Conservation (phyloP, 2,329 filamentous ascomycete species). For the Phaeosphaeria sp. region DNA sequence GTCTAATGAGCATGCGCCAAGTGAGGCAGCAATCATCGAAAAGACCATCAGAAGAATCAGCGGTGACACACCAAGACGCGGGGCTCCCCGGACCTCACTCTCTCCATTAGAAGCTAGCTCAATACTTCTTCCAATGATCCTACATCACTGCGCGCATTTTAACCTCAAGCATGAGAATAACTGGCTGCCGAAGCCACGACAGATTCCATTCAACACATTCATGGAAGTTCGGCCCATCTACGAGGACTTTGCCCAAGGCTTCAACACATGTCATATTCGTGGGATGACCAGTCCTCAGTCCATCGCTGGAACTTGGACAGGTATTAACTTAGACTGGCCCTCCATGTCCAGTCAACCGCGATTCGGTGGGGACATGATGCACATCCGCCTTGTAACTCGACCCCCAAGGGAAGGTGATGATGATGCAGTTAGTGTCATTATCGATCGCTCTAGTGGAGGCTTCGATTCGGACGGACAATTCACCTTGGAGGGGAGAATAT, state of each 20-base stretch:
- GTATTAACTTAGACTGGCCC: slow-evolving; percentile 20
- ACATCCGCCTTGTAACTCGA: slow-evolving; percentile 15
- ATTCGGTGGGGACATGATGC: slow-evolving; percentile 21
- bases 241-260: slow-evolving; percentile 1
- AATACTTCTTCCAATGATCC: neutral
- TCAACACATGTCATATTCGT: slow-evolving; percentile 21
- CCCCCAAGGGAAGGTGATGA: slow-evolving; percentile 1
- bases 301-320: slow-evolving; percentile 25
- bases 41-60: neutral
- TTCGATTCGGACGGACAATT: slow-evolving; percentile 23
- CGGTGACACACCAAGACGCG: neutral
- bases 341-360: neutral
- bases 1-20: neutral
- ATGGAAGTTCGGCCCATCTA: neutral
- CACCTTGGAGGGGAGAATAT: slow-evolving; percentile 18
- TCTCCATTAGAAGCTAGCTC: neutral
- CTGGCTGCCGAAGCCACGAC: neutral
- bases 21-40: neutral
- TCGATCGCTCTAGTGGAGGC: slow-evolving; percentile 18
- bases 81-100: neutral
- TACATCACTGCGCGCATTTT: neutral
- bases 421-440: slow-evolving; percentile 4
- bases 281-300: slow-evolving; percentile 23
- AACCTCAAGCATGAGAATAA: neutral
- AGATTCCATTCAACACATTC: slow-evolving; percentile 2